These are phyloP conservation scores for Penicillium palitans DNA, from an alignment of 2,329 filamentous ascomycete genomes.

Conservation along the genomic window DNA sequence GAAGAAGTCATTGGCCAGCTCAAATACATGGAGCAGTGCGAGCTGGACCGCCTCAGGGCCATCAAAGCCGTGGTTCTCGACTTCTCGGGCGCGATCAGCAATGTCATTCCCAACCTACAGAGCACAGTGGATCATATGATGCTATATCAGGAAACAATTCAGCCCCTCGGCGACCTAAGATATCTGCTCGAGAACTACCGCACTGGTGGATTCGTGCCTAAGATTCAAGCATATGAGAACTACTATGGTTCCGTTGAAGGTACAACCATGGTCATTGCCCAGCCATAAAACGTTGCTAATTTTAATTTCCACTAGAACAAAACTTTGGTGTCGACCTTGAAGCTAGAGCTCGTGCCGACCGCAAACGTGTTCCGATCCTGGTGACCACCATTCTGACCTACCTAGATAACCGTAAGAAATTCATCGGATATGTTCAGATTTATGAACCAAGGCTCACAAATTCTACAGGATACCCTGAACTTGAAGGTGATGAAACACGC, in stretches of 20 bases:
- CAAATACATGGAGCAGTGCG: slow-evolving; percentile 94
- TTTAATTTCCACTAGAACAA: slow-evolving; percentile 61
- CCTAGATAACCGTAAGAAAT: slow-evolving; percentile 70
- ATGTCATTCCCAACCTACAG: slow-evolving; percentile 94
- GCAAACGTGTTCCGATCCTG: slow-evolving; percentile 90
- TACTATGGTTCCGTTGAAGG: slow-evolving; percentile 96
- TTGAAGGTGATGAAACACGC: slow-evolving; percentile 92
- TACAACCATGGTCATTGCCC: slow-evolving; percentile 28
- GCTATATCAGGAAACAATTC: slow-evolving; percentile 98
- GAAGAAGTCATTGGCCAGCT: slow-evolving; percentile 91
- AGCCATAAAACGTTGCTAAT: slow-evolving; percentile 12
- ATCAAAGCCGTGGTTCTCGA: slow-evolving; percentile 98
- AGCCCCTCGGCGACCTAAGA: slow-evolving; percentile 82
- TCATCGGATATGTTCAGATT: not conserved
- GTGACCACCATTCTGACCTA: slow-evolving; percentile 93
- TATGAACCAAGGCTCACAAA: slow-evolving; percentile 1
- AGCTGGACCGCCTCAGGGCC: slow-evolving; percentile 91
- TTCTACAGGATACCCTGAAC: slow-evolving; percentile 75
- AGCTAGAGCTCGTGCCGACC: slow-evolving; percentile 85
- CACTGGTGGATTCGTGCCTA: slow-evolving; percentile 88
- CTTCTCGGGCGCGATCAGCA: slow-evolving; percentile 95
- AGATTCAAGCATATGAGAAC: slow-evolving; percentile 92
- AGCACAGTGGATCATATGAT: slow-evolving; percentile 98
- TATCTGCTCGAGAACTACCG: slow-evolving; percentile 97
- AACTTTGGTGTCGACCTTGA: slow-evolving; percentile 98